Evolutionary conservation across 2,329 filamentous ascomycete species (phyloP).

Genomic region (Fusarium mundagurra): DNA sequence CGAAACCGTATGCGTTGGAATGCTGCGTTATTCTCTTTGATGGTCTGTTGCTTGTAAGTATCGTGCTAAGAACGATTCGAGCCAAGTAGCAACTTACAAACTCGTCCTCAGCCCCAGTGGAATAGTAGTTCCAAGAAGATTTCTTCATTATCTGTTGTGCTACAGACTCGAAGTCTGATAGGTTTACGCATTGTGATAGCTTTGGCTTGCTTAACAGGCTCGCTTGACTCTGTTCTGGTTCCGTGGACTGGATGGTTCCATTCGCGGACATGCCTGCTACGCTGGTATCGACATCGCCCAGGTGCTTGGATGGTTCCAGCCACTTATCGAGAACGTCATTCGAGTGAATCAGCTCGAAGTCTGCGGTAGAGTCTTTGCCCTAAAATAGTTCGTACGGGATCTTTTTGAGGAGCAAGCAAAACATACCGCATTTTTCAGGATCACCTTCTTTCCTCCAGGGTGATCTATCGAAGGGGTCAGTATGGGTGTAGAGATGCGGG

Average conservation of each 20-base stretch:
- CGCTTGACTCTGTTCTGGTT: not conserved
- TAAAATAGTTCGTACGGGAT: not conserved
- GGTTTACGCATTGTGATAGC: slow-evolving; percentile 5
- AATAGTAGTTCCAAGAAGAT: slow-evolving; percentile 25
- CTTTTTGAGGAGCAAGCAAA: rapidly evolving
- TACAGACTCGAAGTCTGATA: slow-evolving; percentile 12
- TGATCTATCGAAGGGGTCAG: not conserved
- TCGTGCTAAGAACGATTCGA: rapidly evolving
- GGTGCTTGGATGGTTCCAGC: slow-evolving; percentile 6
- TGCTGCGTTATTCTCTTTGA: slow-evolving; percentile 4
- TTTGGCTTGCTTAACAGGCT: not conserved
- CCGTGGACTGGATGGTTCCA: not conserved
- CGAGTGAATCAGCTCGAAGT: slow-evolving; percentile 22
- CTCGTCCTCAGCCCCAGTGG: slow-evolving; percentile 21
- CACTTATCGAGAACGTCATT: slow-evolving; percentile 20
- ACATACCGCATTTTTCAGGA: slow-evolving; percentile 20
- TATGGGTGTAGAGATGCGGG: rapidly evolving
- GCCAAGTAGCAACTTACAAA: not conserved
- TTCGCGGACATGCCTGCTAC: not conserved
- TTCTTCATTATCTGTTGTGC: slow-evolving; percentile 1
- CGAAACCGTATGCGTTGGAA: slow-evolving; percentile 9
- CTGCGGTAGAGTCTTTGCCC: slow-evolving; percentile 19
- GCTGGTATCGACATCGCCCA: slow-evolving; percentile 12
- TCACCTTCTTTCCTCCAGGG: slow-evolving; percentile 19
- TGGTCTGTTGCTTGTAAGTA: not conserved